Evolutionary conservation across 2,329 filamentous ascomycete genomes (phyloP).

Genomic region (Fusarium austroafricanum): DNA sequence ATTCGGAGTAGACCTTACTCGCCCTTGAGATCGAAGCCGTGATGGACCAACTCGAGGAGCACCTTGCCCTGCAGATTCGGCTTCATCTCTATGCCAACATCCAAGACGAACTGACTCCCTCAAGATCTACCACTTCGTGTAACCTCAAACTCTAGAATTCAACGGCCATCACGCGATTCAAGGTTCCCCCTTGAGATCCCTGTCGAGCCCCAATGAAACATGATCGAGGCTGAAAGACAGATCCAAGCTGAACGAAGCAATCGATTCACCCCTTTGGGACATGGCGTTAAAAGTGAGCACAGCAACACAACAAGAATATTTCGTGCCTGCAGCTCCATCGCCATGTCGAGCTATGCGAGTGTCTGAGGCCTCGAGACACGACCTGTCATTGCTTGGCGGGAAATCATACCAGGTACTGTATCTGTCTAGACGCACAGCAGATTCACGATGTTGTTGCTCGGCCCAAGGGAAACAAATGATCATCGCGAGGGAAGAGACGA

Average conservation of each 20-base stretch:
- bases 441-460: slow-evolving; percentile 15
- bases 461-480: slow-evolving; percentile 16
- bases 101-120: neutral
- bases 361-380: slow-evolving; percentile 13
- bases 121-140: slow-evolving; percentile 5
- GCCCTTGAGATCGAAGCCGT: neutral
- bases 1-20: too few relatives aligned
- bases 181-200: slow-evolving; percentile 2
- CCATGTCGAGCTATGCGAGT: slow-evolving; percentile 13
- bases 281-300: slow-evolving; percentile 1
- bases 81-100: slow-evolving; percentile 16
- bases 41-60: neutral
- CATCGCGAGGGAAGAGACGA: slow-evolving; percentile 43
- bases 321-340: slow-evolving; percentile 14
- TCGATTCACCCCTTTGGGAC: neutral
- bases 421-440: neutral
- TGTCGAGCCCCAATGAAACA: neutral
- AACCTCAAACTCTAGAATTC: neutral
- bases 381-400: slow-evolving; percentile 27
- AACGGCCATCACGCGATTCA: slow-evolving; percentile 1
- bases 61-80: neutral
- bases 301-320: slow-evolving; percentile 2
- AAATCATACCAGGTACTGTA: slow-evolving; percentile 6
- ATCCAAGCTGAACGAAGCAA: slow-evolving; percentile 5
- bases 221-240: neutral